Evolutionary conservation across 257 asterid species (phyloP), one percentile per base, ranked within the genome.

Genomic region (Gardenia jasminoides): DNA sequence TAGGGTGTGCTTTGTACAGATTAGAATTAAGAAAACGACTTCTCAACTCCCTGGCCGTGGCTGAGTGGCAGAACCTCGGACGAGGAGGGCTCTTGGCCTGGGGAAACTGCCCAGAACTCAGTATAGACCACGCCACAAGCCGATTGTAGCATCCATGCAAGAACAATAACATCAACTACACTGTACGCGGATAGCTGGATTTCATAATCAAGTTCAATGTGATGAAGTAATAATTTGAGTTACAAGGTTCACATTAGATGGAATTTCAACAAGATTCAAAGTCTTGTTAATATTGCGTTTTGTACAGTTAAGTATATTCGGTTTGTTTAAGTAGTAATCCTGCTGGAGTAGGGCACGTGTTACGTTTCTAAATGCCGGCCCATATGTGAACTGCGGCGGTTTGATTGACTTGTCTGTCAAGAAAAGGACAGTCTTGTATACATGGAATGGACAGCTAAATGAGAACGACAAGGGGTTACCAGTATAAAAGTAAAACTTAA

Each of bases 11-110:
- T 74, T 79, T 80, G 56, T 64, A 67, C 20, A 31, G 17, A 65
- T 19, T n/a, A 12, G 50, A 10, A 10, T 12, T 48, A 2, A 2
- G 73, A 88, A 52, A 78, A 54, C 13, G 80, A 83, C 84, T 48
- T 78, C 66, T 44, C 67, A 78, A 67, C 56, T 59, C 52, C 67
- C 61, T n/a, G n/a, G n/a, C n/a, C n/a, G n/a, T n/a, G n/a, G n/a
- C n/a, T n/a, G n/a, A n/a, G n/a, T n/a, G n/a, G n/a, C n/a, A n/a
- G n/a, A n/a, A n/a, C 47, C 74, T 15, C 56, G 54, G 78, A 69
- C 72, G 59, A 80, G 47, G 83, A 72, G 82, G 7, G n/a, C 30
- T 9, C 65, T 58, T 20, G 28, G 61, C 16, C 11, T 10, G n/a
- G 26, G 41, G 58, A 79, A 75, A 33, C 56, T 73, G 80, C 47